A percentile compares a stretch with the other conserved stretches of the same genome.
phyloP scores from a whole-genome alignment of 169 alveolate genomes.

The Blepharisma undulans region DNA sequence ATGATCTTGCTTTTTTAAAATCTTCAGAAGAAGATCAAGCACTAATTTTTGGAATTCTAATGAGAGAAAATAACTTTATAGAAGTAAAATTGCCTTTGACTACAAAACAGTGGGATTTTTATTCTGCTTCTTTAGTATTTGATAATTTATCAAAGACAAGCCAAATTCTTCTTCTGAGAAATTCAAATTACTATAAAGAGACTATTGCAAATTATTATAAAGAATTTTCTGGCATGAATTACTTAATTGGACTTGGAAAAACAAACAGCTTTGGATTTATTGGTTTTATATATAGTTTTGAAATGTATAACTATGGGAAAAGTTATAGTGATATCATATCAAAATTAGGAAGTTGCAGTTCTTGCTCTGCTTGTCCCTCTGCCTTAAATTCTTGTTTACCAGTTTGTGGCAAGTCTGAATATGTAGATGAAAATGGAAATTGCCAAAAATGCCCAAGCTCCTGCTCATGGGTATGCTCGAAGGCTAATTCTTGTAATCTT shows the following conservation, averaged over 20 bases:
- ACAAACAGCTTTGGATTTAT: background rate
- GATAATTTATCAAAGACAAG: background rate
- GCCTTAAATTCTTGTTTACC: background rate
- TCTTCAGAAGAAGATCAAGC: no score
- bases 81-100: background rate
- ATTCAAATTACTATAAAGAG: background rate
- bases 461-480: background rate
- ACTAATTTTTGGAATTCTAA: no score
- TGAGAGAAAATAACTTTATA: no score
- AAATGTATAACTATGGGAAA: background rate
- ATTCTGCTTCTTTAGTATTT: background rate
- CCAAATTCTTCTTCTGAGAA: background rate
- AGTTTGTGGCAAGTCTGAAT: background rate
- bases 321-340: background rate
- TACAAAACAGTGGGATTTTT: background rate
- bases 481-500: background rate
- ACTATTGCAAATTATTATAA: no score
- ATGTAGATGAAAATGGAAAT: background rate
- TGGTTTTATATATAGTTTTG: background rate
- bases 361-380: background rate
- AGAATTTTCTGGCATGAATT: background rate
- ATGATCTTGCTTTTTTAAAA: no score
- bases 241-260: background rate
- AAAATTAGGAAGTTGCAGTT: background rate
- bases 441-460: background rate